phyloP scores from a whole-genome alignment of 306 rosid genomes.

The Canavalia gladiata region DNA sequence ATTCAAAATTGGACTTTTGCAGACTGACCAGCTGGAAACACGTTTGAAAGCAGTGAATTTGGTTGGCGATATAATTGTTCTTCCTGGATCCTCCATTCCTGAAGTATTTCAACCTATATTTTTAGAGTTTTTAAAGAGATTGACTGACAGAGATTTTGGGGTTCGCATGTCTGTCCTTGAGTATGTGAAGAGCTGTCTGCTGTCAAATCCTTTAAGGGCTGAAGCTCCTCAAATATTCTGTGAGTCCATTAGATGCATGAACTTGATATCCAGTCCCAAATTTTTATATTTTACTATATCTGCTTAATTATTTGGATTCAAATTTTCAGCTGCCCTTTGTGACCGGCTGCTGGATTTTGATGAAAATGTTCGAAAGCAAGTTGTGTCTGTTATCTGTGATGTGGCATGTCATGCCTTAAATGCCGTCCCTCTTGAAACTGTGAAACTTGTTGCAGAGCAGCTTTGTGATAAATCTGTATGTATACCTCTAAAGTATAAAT shows the following conservation, averaged over 20 bases:
- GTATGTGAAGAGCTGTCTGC: conserved; percentile 77
- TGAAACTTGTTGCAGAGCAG: conserved; percentile 90
- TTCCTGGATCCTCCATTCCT: conserved; percentile 69
- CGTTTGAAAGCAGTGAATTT: conserved; percentile 90
- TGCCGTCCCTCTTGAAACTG: conserved; percentile 73
- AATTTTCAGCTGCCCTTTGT: conserved; percentile 80
- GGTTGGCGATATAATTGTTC: conserved; percentile 86
- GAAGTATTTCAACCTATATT: conserved; percentile 88
- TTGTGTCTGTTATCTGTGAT: conserved; percentile 90
- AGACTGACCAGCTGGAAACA: conserved; percentile 90
- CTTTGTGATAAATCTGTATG: conserved; percentile 95
- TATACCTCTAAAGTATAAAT: conserved; percentile 44
- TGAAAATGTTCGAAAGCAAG: conserved; percentile 90
- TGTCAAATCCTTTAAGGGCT: conserved; percentile 76
- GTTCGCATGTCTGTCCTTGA: conserved; percentile 84
- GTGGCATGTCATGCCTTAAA: conserved; percentile 71
- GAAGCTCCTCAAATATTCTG: conserved; percentile 85
- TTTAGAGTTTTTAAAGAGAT: conserved; percentile 89
- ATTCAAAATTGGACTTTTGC: conserved; percentile 59
- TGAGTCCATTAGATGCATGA: conserved; percentile 56
- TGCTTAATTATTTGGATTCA: conserved; percentile 51
- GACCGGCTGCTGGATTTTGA: conserved; percentile 89
- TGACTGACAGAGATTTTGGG: conserved; percentile 78
- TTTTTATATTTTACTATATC: conserved; percentile 18
- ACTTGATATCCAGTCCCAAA: conserved; percentile 33